A percentile compares a stretch with the other conserved stretches of the same genome.
Conservation (phyloP, 306 rosid species). For the Glycine tomentella region DNA sequence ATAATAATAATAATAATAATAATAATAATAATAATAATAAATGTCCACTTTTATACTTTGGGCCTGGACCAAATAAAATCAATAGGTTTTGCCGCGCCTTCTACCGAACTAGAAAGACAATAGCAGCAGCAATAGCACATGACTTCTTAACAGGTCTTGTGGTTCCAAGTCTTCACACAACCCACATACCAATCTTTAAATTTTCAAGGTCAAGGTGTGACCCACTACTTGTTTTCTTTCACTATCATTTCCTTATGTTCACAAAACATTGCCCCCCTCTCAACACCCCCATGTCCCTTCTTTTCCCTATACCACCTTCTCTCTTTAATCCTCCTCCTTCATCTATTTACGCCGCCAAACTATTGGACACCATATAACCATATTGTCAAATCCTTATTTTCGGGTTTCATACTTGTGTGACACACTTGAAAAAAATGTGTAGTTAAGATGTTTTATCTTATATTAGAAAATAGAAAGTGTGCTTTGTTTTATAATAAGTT, state of each 20-base stretch:
- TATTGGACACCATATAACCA: slow-evolving; percentile 18
- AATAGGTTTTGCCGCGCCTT: neutral
- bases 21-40: too few relatives aligned
- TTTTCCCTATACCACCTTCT: slow-evolving; percentile 1
- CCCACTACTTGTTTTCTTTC: slow-evolving; percentile 33
- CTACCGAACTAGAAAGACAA: neutral
- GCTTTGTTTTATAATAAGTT: neutral
- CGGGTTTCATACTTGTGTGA: neutral
- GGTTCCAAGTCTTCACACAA: neutral
- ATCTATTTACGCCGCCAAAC: slow-evolving; percentile 18
- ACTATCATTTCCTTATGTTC: slow-evolving; percentile 11
- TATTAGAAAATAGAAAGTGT: neutral
- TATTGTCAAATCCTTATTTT: neutral
- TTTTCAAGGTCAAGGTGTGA: neutral
- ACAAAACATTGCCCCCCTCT: slow-evolving; percentile 28
- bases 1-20: too few relatives aligned
- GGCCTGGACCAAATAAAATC: neutral
- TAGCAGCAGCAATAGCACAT: neutral
- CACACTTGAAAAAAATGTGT: neutral
- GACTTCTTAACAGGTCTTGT: neutral
- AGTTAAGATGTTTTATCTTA: neutral
- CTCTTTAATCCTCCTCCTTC: neutral
- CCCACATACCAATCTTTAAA: neutral
- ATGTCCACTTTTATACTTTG: neutral
- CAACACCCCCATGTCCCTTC: neutral